phyloP scores from a whole-genome alignment of 2,329 filamentous ascomycete species.

The Nemania sp. region DNA sequence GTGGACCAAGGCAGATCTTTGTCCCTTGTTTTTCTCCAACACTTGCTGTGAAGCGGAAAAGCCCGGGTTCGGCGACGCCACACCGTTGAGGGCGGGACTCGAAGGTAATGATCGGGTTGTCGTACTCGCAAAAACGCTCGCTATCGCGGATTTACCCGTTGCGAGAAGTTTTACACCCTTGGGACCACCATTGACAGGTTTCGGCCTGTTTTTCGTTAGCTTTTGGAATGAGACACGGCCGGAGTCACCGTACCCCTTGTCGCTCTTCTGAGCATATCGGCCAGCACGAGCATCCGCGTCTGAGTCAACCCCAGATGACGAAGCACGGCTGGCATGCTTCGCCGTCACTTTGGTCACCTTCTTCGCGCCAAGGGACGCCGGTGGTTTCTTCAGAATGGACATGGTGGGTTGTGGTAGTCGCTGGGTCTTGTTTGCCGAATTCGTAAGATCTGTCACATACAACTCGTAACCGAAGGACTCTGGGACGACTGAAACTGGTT shows the following conservation, averaged over 20 bases:
- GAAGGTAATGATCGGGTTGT: conserved; percentile 53
- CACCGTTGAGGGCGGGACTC: conserved; percentile 61
- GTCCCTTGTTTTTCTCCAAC: conserved; percentile 58
- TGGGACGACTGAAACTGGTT: conserved; percentile 50
- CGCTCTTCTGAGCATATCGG: conserved; percentile 41
- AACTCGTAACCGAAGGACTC: conserved; percentile 59
- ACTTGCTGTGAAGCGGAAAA: conserved; percentile 57
- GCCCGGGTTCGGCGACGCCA: conserved; percentile 58
- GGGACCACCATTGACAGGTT: conserved; percentile 42
- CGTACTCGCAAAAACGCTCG: conserved; percentile 48
- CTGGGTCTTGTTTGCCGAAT: conserved; percentile 51
- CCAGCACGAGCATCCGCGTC: conserved; percentile 36
- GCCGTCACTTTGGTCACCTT: conserved; percentile 39
- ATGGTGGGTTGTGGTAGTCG: conserved; percentile 56
- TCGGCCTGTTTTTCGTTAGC: conserved; percentile 43
- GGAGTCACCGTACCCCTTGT: conserved; percentile 48
- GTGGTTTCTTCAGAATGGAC: conserved; percentile 53
- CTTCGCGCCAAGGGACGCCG: conserved; percentile 27
- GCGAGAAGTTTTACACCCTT: conserved; percentile 38
- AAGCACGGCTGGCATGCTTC: conserved; percentile 41
- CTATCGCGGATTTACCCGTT: conserved; percentile 46
- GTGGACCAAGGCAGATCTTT: conserved; percentile 60
- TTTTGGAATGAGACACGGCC: conserved; percentile 32
- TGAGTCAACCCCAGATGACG: conserved; percentile 48
- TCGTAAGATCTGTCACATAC: conserved; percentile 58